phyloP scores from a whole-genome alignment of 495 filamentous ascomycete species.

The Neurospora sp. region DNA sequence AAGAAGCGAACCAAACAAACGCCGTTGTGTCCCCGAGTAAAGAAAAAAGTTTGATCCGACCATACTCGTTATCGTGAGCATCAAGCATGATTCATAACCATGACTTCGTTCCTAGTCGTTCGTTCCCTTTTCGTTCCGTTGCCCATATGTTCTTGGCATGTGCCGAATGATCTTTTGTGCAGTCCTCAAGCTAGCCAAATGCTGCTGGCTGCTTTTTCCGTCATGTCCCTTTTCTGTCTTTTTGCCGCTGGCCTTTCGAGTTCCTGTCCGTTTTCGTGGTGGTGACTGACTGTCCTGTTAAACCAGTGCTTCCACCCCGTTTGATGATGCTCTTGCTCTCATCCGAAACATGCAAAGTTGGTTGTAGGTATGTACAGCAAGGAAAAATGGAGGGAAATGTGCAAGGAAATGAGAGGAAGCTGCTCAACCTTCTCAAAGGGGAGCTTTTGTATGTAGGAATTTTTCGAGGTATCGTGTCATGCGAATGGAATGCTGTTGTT shows the following conservation, averaged over 20 bases:
- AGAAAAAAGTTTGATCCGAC: neutral
- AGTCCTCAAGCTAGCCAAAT: neutral
- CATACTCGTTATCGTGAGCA: neutral
- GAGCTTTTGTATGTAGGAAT: neutral
- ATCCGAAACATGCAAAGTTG: neutral
- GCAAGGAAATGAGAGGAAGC: neutral
- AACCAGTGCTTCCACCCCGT: neutral
- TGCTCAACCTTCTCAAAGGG: neutral
- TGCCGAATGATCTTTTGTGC: neutral
- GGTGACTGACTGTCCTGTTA: neutral
- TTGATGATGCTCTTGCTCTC: neutral
- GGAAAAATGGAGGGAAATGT: neutral
- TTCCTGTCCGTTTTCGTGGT: neutral
- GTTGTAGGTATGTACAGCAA: neutral
- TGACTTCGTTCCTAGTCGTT: neutral
- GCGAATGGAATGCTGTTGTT: neutral
- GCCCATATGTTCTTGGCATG: neutral
- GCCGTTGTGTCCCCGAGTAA: neutral
- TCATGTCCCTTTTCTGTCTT: neutral
- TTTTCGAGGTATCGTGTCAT: no score
- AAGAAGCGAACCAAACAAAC: neutral
- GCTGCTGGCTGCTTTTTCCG: neutral
- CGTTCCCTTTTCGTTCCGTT: neutral
- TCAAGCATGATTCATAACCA: neutral
- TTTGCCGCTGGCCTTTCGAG: neutral